These are phyloP conservation scores for Fusarium phyllophilum DNA, from an alignment of 2,329 filamentous ascomycete species.

Conservation along the genomic window DNA sequence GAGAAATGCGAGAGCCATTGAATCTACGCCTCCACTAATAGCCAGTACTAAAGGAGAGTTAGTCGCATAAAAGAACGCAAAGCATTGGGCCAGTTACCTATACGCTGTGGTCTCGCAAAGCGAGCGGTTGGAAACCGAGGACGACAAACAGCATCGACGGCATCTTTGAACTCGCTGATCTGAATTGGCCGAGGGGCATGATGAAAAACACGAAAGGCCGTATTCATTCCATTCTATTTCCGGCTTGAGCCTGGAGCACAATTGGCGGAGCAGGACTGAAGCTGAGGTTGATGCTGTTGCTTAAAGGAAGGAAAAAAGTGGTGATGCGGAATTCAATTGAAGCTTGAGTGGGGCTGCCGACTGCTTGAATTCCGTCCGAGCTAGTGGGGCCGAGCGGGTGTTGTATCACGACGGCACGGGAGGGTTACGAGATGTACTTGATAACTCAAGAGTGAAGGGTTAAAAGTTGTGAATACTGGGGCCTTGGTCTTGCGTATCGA, in stretches of 20 bases:
- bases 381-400: conserved; percentile 11
- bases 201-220: conserved; percentile 49
- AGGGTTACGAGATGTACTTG: neutral
- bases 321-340: conserved; percentile 24
- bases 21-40: conserved; percentile 93
- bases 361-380: conserved; percentile 13
- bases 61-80: neutral
- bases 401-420: neutral
- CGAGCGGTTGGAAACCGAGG: conserved; percentile 60
- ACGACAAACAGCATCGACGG: conserved; percentile 59
- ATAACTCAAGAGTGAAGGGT: neutral
- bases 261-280: conserved; percentile 8
- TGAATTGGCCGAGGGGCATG: conserved; percentile 52
- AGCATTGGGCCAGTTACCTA: conserved; percentile 52
- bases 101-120: conserved; percentile 48
- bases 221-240: conserved; percentile 50
- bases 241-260: conserved; percentile 22
- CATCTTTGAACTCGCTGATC: conserved; percentile 55
- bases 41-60: conserved; percentile 69
- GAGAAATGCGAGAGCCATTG: conserved; percentile 91
- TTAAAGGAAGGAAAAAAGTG: conserved; percentile 11
- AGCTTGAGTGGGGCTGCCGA: conserved; percentile 18
- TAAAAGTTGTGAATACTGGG: fast-evolving
- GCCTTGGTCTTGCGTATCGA: neutral
- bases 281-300: neutral